Percentiles rank a stretch among this genome's conserved stretches.
Evolutionary conservation across 352 stramenopile species (phyloP).

Genomic region (Pythium utonaiense): DNA sequence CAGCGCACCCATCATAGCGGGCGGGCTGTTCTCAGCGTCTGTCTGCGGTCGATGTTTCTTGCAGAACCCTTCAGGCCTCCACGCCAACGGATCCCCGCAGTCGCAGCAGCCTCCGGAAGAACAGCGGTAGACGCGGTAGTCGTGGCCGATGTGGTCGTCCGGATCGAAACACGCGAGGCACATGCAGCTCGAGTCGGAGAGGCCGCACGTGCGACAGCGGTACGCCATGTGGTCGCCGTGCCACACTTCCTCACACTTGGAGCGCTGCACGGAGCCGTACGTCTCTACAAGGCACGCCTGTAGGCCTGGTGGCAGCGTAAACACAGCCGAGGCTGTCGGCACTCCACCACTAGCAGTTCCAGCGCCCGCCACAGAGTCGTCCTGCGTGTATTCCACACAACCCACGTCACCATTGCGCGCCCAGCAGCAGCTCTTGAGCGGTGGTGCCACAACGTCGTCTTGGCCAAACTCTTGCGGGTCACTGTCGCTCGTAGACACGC

Average conservation of each 20-base stretch:
- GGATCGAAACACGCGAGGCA: constrained; percentile 79
- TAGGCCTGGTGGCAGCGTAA: constrained; percentile 39
- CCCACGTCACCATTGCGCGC: constrained; percentile 28
- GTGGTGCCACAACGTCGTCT: background rate
- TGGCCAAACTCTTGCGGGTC: background rate
- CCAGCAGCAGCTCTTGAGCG: constrained; percentile 30
- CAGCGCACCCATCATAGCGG: constrained; percentile 28
- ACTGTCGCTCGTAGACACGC: background rate
- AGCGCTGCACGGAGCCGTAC: constrained; percentile 66
- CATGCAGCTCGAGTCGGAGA: constrained; percentile 88
- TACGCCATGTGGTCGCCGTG: constrained; percentile 87
- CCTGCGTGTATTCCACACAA: constrained; percentile 35
- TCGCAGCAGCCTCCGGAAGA: constrained; percentile 80
- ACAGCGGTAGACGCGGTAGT: constrained; percentile 81
- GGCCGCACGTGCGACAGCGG: constrained; percentile 70
- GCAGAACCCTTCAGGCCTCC: constrained; percentile 76
- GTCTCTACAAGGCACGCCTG: constrained; percentile 39
- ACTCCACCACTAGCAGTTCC: background rate
- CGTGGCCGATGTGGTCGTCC: constrained; percentile 72
- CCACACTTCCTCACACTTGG: constrained; percentile 87
- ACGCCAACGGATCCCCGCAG: constrained; percentile 76
- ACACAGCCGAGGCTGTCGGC: constrained; percentile 18
- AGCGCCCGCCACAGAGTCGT: constrained; percentile 21
- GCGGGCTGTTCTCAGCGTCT: background rate
- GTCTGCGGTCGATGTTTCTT: constrained; percentile 45